phyloP scores from a whole-genome alignment of 768 basidiomycete species.

The Trametes punicea region DNA sequence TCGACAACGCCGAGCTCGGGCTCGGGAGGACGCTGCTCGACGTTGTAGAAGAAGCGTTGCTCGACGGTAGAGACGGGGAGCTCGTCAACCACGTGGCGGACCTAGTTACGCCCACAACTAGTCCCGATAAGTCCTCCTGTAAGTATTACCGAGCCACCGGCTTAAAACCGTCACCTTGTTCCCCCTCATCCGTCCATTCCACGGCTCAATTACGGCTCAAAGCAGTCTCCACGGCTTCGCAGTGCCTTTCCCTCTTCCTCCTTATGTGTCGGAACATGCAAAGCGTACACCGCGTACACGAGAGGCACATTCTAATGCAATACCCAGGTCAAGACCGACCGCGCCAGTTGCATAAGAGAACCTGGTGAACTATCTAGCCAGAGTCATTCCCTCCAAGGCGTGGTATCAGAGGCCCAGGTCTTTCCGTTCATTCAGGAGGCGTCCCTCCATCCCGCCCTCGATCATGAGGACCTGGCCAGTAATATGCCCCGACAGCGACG shows the following conservation, averaged over 20 bases:
- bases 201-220: not conserved
- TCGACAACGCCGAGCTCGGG: not conserved
- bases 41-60: slow-evolving; percentile 13
- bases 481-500: slow-evolving; percentile 63
- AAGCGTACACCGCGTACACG: not conserved
- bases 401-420: slow-evolving; percentile 28
- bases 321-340: not conserved
- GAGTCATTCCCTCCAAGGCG: not conserved
- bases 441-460: slow-evolving; percentile 80
- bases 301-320: not conserved
- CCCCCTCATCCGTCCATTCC: not conserved
- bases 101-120: slow-evolving; percentile 15
- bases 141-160: not conserved
- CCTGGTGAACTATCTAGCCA: not conserved
- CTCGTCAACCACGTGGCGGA: slow-evolving; percentile 14
- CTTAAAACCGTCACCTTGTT: not conserved
- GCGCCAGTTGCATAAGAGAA: not conserved
- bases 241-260: not conserved
- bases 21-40: not conserved
- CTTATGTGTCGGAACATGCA: not conserved
- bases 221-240: not conserved
- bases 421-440: slow-evolving; percentile 41
- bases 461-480: slow-evolving; percentile 70
- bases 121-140: not conserved
- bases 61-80: slow-evolving; percentile 9